These are phyloP conservation scores for Petasospora rhodanensis DNA, from an alignment of 1,139 yeast genomes.

Conservation along the genomic window DNA sequence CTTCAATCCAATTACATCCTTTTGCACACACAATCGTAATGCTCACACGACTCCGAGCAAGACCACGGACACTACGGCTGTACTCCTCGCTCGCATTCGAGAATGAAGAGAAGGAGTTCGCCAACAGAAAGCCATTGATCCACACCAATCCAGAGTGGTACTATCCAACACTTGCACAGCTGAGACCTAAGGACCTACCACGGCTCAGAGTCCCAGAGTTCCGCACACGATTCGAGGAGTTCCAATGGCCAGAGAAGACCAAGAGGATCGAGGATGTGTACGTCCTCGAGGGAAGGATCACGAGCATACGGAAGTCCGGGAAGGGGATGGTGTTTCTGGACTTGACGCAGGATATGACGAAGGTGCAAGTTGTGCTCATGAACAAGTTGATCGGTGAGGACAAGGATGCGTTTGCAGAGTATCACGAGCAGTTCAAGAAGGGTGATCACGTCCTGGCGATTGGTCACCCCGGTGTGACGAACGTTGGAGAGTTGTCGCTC, in stretches of 20 bases:
- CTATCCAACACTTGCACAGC: conserved; percentile 20
- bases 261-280: conserved; percentile 23
- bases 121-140: conserved; percentile 31
- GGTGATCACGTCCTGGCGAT: conserved; percentile 68
- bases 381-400: conserved; percentile 40
- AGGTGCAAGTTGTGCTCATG: conserved; percentile 59
- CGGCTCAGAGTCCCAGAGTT: conserved; percentile 32
- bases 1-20: no score
- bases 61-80: neutral
- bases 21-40: conserved; percentile 5
- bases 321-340: conserved; percentile 67
- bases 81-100: conserved; percentile 21
- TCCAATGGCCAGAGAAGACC: conserved; percentile 21
- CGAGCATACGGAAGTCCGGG: conserved; percentile 56
- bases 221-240: conserved; percentile 22
- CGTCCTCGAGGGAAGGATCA: conserved; percentile 52
- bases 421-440: conserved; percentile 46
- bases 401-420: conserved; percentile 40
- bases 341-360: conserved; percentile 49
- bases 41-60: no score
- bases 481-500: conserved; percentile 73
- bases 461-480: conserved; percentile 73
- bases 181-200: conserved; percentile 7
- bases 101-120: conserved; percentile 37
- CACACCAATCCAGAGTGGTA: conserved; percentile 6